Evolutionary conservation across 225 moss, liverwort and hornwort genomes (phyloP).

Genomic region (Rhytidiadelphus loreus): DNA sequence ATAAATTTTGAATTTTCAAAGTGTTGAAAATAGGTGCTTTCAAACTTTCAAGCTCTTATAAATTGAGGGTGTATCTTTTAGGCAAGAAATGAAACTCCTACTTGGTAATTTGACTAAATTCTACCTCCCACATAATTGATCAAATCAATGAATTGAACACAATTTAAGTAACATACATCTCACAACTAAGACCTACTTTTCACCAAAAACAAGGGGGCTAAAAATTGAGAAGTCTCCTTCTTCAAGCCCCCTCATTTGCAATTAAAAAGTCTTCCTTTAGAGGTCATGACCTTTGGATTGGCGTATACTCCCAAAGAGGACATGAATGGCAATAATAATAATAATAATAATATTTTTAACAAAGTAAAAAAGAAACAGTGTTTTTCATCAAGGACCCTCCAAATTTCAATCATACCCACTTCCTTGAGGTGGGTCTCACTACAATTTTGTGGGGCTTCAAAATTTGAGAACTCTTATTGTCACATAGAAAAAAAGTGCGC

Average conservation of each 20-base stretch:
- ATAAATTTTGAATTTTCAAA: not conserved
- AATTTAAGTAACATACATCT: not conserved
- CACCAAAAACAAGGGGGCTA: rapidly evolving
- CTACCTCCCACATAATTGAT: not conserved
- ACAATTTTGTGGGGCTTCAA: rapidly evolving
- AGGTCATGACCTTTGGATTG: not conserved
- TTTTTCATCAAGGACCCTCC: rapidly evolving
- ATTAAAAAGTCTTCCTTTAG: not conserved
- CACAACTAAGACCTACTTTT: rapidly evolving
- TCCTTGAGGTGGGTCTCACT: rapidly evolving
- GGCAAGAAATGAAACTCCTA: not conserved
- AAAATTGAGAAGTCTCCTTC: not conserved
- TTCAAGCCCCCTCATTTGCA: rapidly evolving
- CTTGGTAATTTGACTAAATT: too few species aligned
- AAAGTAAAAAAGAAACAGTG: not conserved
- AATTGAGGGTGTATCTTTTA: not conserved
- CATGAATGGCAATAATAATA: too few species aligned
- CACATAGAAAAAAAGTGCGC: rapidly evolving
- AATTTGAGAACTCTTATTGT: not conserved
- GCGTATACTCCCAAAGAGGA: too few species aligned
- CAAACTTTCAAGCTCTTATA: rapidly evolving
- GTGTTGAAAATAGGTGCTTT: not conserved
- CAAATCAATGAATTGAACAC: not conserved
- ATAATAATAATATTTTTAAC: too few species aligned
- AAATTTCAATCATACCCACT: not conserved